Conservation (phyloP, 2,329 filamentous ascomycete genomes). For the Microdochium nivale region DNA sequence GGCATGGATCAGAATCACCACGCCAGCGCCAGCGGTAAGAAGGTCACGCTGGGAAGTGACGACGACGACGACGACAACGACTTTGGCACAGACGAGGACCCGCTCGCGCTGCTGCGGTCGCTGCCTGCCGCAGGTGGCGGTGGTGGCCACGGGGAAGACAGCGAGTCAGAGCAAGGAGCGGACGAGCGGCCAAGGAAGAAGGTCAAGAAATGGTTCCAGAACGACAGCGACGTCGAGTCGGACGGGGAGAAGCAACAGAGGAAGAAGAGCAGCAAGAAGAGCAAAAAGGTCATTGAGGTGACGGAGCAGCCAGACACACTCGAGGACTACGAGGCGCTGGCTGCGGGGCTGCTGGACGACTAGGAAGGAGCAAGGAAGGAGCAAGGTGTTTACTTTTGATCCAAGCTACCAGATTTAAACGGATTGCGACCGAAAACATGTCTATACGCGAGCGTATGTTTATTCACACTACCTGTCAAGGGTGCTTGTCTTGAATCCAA, state of each 20-base stretch:
- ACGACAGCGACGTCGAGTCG: constrained; percentile 46
- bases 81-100: constrained; percentile 42
- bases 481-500: no score
- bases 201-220: constrained; percentile 73
- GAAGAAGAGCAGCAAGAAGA: constrained; percentile 35
- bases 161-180: constrained; percentile 25
- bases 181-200: constrained; percentile 48
- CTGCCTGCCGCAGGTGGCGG: constrained; percentile 37
- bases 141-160: constrained; percentile 6
- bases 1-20: constrained; percentile 19
- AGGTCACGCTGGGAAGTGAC: constrained; percentile 25
- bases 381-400: no score
- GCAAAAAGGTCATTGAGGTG: constrained; percentile 52
- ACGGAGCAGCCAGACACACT: constrained; percentile 67
- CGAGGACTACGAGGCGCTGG: constrained; percentile 71
- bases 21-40: constrained; percentile 17
- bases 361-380: no score
- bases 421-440: no score
- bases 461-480: no score
- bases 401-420: no score
- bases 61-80: constrained; percentile 24
- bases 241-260: constrained; percentile 28
- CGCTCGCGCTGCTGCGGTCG: constrained; percentile 48
- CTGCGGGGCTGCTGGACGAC: constrained; percentile 58
- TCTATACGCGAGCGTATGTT: no score